Percentiles rank a stretch among this genome's conserved stretches.
Evolutionary conservation across 169 alveolate genomes (phyloP).

Genomic region (Theileria parva): DNA sequence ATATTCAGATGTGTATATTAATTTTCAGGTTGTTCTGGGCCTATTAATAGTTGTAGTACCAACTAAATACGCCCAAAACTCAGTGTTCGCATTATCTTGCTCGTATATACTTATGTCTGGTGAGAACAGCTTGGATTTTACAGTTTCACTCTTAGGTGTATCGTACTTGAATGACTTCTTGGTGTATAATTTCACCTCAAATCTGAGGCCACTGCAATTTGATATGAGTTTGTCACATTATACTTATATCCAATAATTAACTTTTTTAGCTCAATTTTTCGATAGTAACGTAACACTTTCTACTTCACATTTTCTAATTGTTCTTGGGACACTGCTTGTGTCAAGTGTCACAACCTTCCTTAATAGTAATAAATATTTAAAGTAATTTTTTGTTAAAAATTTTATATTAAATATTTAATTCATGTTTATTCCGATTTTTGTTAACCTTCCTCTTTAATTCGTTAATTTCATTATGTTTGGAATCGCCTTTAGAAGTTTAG

Average conservation of each 20-base stretch:
- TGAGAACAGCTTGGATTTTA: not conserved
- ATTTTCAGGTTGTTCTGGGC: conserved; percentile 27
- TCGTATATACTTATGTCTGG: conserved; percentile 57
- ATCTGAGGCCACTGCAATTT: conserved; percentile 15
- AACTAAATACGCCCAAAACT: conserved; percentile 61
- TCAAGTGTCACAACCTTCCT: conserved; percentile 7
- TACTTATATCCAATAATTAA: not conserved
- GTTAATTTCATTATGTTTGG: conserved; percentile 22
- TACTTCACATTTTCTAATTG: conserved; percentile 1
- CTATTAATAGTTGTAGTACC: conserved; percentile 47
- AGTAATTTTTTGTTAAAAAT: not conserved
- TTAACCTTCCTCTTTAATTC: not conserved
- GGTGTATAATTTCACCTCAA: conserved; percentile 32
- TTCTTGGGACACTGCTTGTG: conserved; percentile 14
- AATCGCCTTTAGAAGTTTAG: conserved; percentile 12
- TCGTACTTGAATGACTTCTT: conserved; percentile 50
- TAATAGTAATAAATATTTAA: conserved; percentile 1
- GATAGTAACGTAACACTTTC: conserved; percentile 8
- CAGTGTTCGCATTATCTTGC: conserved; percentile 43
- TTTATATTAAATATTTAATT: not conserved
- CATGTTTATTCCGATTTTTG: not conserved
- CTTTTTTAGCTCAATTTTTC: conserved; percentile 25
- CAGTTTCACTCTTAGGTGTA: conserved; percentile 18
- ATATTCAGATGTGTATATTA: not conserved
- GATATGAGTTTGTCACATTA: conserved; percentile 17